phyloP scores from a whole-genome alignment of 2,329 filamentous ascomycete species.

The Thermoascus crustaceus region DNA sequence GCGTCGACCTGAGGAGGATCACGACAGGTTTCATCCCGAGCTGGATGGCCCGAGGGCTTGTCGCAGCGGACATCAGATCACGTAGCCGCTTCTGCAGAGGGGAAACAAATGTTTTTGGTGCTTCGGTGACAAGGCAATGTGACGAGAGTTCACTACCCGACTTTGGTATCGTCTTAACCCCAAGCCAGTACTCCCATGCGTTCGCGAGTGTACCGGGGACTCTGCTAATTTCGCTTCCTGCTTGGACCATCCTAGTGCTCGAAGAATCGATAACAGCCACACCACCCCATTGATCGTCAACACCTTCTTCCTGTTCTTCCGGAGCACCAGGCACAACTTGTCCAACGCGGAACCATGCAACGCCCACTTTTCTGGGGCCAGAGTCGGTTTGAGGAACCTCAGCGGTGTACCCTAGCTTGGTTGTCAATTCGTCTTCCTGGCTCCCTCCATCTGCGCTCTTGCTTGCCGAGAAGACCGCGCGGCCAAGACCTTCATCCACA shows the following conservation, averaged over 20 bases:
- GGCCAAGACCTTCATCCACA: constrained; percentile 76
- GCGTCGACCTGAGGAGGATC: constrained; percentile 80
- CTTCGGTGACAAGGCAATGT: constrained; percentile 30
- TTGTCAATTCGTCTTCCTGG: constrained; percentile 62
- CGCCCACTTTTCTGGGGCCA: constrained; percentile 45
- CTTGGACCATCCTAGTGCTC: constrained; percentile 82
- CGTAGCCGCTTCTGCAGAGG: constrained; percentile 63
- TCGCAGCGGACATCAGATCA: constrained; percentile 80
- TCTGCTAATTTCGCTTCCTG: constrained; percentile 74
- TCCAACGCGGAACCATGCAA: constrained; percentile 90
- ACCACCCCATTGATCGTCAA: constrained; percentile 72
- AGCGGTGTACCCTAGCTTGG: constrained; percentile 29
- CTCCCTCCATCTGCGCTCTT: constrained; percentile 48
- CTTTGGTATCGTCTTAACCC: constrained; percentile 59
- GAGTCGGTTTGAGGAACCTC: constrained; percentile 16
- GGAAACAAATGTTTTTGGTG: constrained; percentile 42
- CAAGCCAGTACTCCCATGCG: constrained; percentile 85
- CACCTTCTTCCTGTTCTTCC: constrained; percentile 49
- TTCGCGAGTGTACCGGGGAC: constrained; percentile 68
- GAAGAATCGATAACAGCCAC: constrained; percentile 78
- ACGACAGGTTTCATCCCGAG: constrained; percentile 81
- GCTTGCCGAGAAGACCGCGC: constrained; percentile 65
- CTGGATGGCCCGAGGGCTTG: constrained; percentile 77
- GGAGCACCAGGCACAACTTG: constrained; percentile 51
- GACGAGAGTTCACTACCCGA: constrained; percentile 22